Evolutionary conservation across 306 rosid species (phyloP).

Genomic region (Glycine soja): DNA sequence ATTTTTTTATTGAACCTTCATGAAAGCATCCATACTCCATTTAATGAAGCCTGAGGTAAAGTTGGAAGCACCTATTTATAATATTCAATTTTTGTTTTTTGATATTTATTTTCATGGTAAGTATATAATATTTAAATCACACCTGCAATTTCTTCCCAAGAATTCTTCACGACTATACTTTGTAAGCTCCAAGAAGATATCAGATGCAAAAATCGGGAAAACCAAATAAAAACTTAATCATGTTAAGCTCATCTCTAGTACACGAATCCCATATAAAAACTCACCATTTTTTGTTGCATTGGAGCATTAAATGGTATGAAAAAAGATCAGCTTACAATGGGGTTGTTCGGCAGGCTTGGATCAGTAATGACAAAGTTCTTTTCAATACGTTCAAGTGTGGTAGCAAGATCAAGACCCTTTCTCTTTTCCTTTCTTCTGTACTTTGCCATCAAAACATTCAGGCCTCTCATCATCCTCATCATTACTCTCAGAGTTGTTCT

Average conservation of each 20-base stretch:
- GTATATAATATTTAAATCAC: neutral
- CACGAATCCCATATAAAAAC: neutral
- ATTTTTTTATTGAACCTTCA: neutral
- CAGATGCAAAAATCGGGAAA: slow-evolving; percentile 92
- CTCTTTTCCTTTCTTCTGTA: slow-evolving; percentile 76
- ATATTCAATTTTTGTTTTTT: too few relatives aligned
- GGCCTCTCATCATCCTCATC: slow-evolving; percentile 58
- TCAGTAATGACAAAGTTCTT: slow-evolving; percentile 96
- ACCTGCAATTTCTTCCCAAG: slow-evolving; percentile 98
- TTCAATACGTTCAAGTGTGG: slow-evolving; percentile 97
- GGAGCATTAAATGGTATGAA: neutral
- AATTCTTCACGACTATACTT: slow-evolving; percentile 97
- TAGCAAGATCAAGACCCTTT: slow-evolving; percentile 97
- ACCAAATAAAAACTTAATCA: slow-evolving; percentile 27
- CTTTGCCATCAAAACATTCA: slow-evolving; percentile 59
- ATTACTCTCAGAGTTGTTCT: slow-evolving; percentile 47
- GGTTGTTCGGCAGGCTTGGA: slow-evolving; percentile 97
- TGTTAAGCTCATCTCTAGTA: neutral
- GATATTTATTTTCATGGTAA: too few relatives aligned
- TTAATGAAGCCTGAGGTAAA: too few relatives aligned
- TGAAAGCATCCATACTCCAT: neutral
- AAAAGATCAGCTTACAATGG: slow-evolving; percentile 67
- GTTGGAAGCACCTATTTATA: too few relatives aligned
- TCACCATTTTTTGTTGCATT: slow-evolving; percentile 8
- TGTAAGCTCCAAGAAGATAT: slow-evolving; percentile 95